phyloP scores from a whole-genome alignment of 805 yeast genomes.

The Cephaloascus albidus region DNA sequence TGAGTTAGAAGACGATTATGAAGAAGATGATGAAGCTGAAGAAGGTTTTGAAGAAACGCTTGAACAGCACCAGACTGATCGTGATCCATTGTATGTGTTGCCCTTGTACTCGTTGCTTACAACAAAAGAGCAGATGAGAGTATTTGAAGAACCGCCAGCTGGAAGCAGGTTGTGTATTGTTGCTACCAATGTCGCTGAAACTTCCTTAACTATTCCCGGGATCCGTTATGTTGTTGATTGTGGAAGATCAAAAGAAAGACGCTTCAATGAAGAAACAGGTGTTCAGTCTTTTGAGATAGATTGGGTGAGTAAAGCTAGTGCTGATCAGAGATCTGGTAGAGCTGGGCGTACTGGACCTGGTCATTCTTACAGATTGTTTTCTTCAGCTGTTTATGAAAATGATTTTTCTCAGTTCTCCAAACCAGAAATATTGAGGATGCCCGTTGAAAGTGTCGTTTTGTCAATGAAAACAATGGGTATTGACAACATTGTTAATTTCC shows the following conservation, averaged over 20 bases:
- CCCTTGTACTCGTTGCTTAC: conserved; percentile 91
- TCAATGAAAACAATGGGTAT: conserved; percentile 98
- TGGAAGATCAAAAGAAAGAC: conserved; percentile 88
- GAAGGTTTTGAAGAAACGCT: conserved; percentile 66
- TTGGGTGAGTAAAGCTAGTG: conserved; percentile 93
- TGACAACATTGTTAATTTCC: conserved; percentile 82
- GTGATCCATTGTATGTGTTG: conserved; percentile 79
- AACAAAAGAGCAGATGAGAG: conserved; percentile 91
- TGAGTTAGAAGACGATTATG: conserved; percentile 34
- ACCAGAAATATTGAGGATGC: conserved; percentile 93
- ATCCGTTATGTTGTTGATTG: conserved; percentile 91
- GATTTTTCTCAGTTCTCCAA: conserved; percentile 74
- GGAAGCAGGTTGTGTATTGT: conserved; percentile 86
- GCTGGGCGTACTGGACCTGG: conserved; percentile 99
- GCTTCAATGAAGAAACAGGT: conserved; percentile 72
- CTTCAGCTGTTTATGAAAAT: conserved; percentile 88
- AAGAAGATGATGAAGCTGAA: conserved; percentile 48
- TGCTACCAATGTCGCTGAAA: conserved; percentile 97
- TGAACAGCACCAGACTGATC: conserved; percentile 60
- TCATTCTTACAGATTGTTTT: conserved; percentile 84
- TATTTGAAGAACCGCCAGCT: conserved; percentile 75
- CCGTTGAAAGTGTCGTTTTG: conserved; percentile 90
- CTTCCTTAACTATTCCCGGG: conserved; percentile 93
- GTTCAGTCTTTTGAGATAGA: conserved; percentile 87
- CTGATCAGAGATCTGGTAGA: conserved; percentile 92